Conservation (phyloP, 164 flowering plant species). For the Vitis rotundifolia region DNA sequence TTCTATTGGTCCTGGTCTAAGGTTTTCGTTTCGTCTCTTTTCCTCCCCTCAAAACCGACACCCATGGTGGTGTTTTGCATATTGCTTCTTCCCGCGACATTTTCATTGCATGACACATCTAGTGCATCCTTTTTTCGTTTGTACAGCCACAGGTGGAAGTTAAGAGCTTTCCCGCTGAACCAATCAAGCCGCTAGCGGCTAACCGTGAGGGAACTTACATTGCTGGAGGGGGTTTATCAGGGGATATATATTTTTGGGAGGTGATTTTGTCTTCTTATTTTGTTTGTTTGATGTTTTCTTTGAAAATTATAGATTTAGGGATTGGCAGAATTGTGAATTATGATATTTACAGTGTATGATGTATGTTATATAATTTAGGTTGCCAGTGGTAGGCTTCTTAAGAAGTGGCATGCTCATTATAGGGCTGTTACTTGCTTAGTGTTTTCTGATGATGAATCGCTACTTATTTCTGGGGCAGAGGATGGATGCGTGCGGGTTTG, state of each 20-base stretch:
- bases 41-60: background rate
- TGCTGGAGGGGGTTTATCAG: slow-evolving; percentile 77
- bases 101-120: background rate
- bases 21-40: slow-evolving; percentile 33
- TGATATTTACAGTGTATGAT: background rate
- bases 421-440: slow-evolving; percentile 77
- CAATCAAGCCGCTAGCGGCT: slow-evolving; percentile 65
- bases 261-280: slow-evolving; percentile 26
- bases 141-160: slow-evolving; percentile 75
- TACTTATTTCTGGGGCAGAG: slow-evolving; percentile 77
- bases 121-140: background rate
- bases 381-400: slow-evolving; percentile 68
- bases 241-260: slow-evolving; percentile 86
- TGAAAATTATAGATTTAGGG: background rate
- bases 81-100: slow-evolving; percentile 1
- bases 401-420: slow-evolving; percentile 83
- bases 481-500: slow-evolving; percentile 81
- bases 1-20: slow-evolving; percentile 86
- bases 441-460: slow-evolving; percentile 69
- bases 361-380: slow-evolving; percentile 43
- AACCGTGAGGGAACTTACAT: slow-evolving; percentile 70
- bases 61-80: slow-evolving; percentile 1
- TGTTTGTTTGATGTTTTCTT: background rate
- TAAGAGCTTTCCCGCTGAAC: slow-evolving; percentile 81
- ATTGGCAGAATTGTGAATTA: background rate